Evolutionary conservation across 768 basidiomycete species (phyloP), one percentile per base, ranked within the genome.

Genomic region (Austroboletus eburneus): DNA sequence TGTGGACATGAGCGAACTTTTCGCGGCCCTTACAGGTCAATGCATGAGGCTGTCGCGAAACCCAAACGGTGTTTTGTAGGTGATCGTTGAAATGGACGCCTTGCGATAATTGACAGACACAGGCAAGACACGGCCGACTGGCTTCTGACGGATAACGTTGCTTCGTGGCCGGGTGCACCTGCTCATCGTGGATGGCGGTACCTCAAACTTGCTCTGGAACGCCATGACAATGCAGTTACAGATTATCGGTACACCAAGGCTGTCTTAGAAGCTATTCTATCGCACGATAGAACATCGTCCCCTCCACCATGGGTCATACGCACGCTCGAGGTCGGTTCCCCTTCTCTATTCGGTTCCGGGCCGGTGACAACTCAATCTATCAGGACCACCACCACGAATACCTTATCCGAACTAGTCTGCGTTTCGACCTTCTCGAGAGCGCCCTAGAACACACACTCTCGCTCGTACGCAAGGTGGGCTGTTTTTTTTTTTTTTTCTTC

Each of bases 171-270:
- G 17, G 94, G 94, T 4, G 78, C 86, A 6, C 72, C 83, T 16
- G 77, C 82, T 29, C 85, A 89, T 53, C 79, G 87, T 51, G 91
- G 84, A 5, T 93, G 93, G 89, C 78, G 87, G 59, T 92, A 92
- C 64, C 76, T 99, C 37, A 86, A 91, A 52, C 75, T 82, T 54
- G 78, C 84, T 17, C 72, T 97, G 50, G 79, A 84, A 46, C 80
- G 84, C 39, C 79, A 96, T 56, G 95, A 99, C 61, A 72, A 72
- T 10, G 57, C 71, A 17, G 77, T 80, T 42, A 88, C 80, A 13
- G 83, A 91, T 60, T 83, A 77, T 67, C 75, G 75, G 47, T 95
- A 96, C 63, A 77, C 78, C 39, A 88, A 90, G 58, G 77, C 80
- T 20, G 78, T 81, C 13, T 70, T 93, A 39, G 88, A 94, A 62